phyloP scores from a whole-genome alignment of 169 alveolate species.

The Toxoplasma gondii region DNA sequence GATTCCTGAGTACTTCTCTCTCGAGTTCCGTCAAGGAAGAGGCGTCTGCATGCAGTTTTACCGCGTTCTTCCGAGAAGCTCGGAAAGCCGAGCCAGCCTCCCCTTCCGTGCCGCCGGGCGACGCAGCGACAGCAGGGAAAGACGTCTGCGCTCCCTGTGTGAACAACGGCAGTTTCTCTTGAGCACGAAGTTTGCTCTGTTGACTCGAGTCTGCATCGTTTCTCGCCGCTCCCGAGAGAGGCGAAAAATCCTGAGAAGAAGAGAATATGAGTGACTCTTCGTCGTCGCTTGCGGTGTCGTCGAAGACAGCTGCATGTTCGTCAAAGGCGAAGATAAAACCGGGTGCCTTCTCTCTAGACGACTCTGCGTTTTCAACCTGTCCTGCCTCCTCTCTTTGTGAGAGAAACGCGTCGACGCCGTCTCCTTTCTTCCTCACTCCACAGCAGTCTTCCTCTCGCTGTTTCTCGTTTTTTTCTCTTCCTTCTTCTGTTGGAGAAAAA shows the following conservation, averaged over 20 bases:
- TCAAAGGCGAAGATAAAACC: neutral
- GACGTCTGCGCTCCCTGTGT: no score
- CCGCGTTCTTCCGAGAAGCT: neutral
- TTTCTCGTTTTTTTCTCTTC: neutral
- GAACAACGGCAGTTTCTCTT: neutral
- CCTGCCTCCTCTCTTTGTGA: no score
- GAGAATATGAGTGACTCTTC: neutral
- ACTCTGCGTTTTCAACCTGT: no score
- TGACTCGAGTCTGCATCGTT: neutral
- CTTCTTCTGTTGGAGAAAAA: no score
- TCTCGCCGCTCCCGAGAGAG: neutral
- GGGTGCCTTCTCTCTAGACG: neutral
- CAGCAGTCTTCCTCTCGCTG: neutral
- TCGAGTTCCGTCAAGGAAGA: neutral
- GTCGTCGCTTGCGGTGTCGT: slow-evolving; percentile 11
- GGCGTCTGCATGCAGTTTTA: neutral
- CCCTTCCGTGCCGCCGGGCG: neutral
- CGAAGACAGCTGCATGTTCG: slow-evolving; percentile 17
- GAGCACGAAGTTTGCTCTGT: neutral
- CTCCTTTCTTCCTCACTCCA: neutral
- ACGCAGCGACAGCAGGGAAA: neutral
- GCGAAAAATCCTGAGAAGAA: neutral
- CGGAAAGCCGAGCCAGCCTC: neutral
- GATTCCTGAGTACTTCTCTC: neutral
- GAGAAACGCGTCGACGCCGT: no score